Conservation (phyloP, 768 basidiomycete species). For the Gloeophyllum trabeum region DNA sequence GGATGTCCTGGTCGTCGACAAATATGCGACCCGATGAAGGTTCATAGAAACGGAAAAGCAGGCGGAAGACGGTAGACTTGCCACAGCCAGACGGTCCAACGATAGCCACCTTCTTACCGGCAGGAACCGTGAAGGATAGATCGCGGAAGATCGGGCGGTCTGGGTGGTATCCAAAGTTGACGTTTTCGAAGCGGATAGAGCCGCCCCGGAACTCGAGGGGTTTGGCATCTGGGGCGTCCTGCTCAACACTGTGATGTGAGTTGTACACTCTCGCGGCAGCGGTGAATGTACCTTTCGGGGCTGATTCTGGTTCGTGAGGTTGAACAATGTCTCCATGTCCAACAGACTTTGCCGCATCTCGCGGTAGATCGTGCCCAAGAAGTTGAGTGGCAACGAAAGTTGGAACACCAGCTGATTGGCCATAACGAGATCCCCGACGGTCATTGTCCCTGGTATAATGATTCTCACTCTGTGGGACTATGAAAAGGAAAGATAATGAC, state of each 20-base stretch:
- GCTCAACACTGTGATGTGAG: background rate
- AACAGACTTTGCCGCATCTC: conserved; percentile 92
- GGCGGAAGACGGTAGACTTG: conserved; percentile 92
- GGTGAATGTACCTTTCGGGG: conserved; percentile 41
- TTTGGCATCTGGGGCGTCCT: conserved; percentile 63
- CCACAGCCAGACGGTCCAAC: conserved; percentile 97
- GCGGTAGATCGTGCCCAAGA: conserved; percentile 93
- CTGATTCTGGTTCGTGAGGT: conserved; percentile 72
- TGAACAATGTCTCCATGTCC: conserved; percentile 95
- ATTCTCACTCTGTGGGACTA: background rate
- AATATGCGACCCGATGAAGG: conserved; percentile 71
- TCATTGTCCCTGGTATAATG: conserved; percentile 79
- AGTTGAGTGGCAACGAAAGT: conserved; percentile 91
- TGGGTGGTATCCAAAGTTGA: conserved; percentile 87
- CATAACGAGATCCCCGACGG: conserved; percentile 97
- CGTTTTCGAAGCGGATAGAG: conserved; percentile 86
- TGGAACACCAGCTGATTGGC: conserved; percentile 98
- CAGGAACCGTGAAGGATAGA: conserved; percentile 84
- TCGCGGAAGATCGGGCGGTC: conserved; percentile 84
- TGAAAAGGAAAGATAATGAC: conserved; percentile 25
- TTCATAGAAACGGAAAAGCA: conserved; percentile 91
- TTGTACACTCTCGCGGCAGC: background rate
- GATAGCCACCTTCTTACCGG: conserved; percentile 93
- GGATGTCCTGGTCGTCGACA: conserved; percentile 83
- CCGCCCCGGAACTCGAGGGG: conserved; percentile 70